phyloP scores from a whole-genome alignment of 2,329 filamentous ascomycete genomes.

The Apiospora pterosperma region DNA sequence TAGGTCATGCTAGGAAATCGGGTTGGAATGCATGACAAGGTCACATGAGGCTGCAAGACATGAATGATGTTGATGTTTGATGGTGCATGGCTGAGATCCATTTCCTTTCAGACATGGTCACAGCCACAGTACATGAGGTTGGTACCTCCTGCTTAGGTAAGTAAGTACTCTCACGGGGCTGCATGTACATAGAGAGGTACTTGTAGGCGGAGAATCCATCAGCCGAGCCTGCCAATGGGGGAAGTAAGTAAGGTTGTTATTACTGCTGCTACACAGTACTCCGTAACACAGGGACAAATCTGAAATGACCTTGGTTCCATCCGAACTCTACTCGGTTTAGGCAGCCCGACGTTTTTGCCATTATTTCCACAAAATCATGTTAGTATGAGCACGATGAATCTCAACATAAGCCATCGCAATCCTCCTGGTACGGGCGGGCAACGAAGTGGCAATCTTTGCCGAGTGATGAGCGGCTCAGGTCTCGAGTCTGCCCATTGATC shows the following conservation, averaged over 20 bases:
- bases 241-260: too few relatives aligned
- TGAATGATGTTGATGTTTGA: slow-evolving; percentile 1
- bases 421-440: not conserved
- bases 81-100: not conserved
- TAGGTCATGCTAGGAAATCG: not conserved
- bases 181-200: too few relatives aligned
- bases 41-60: slow-evolving; percentile 7
- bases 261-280: too few relatives aligned
- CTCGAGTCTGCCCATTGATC: not conserved
- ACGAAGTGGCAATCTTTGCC: not conserved
- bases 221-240: too few relatives aligned
- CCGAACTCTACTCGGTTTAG: not conserved
- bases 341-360: not conserved
- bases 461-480: not conserved
- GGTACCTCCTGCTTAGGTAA: not conserved
- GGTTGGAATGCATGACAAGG: slow-evolving; percentile 1
- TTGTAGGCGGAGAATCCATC: not conserved
- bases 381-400: not conserved
- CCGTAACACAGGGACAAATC: too few relatives aligned
- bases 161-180: too few relatives aligned
- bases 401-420: not conserved
- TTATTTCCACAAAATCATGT: not conserved
- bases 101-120: not conserved
- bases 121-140: not conserved
- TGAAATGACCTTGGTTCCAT: not conserved